Base-by-base conservation (phyloP, 192 early-diverging fungal species). In the Entomortierella beljakovae region DNA sequence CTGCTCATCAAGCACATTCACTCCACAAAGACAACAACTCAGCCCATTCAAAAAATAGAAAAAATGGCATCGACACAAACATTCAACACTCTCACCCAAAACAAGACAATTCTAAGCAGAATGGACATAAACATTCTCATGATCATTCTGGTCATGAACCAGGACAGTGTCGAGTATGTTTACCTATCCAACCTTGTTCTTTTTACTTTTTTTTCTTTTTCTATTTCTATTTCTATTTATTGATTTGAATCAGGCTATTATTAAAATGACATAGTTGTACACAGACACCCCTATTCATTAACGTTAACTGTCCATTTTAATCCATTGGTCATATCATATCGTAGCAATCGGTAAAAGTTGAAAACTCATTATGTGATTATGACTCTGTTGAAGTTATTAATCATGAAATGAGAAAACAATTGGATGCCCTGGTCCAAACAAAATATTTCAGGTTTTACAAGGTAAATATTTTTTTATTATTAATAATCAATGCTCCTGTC, bases 391-490 rank as follows among this genome's bases (percentile, higher is more conserved):
- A 95, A 70, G 73, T 77, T 9, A 79, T 96, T 57, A 97, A 97
- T 80, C 77, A 82, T 35, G 87, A 87, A 7, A 83, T 97, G 32
- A 52, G 87, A 11, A 86, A 82, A 9, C 82, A 89, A 56, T 74
- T 99, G 26, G 68, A 87, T 34, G 80, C 87, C 18, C 87, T 99
- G 20, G 90, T 96, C n/a, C 83, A 87, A 34, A 91, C 94, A 57
- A 90, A 88, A 35, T 97, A 92, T 80, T 99, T 97, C 83, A 83
- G 91, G 53, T 95, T 95, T 80, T 95, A 92, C 73, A 94, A 92
- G 80, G 92, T 94, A 76, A 57, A 25, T 15, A 6, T 40, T 40
- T 40, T 40, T 40, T 9, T 40, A 9, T 40, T 40, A 40, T 40
- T 40, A n/a, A n/a, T n/a, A n/a, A n/a, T 38, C 13, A 38, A 6